Base-by-base conservation (phyloP, 2,329 filamentous ascomycete genomes). In the Whalleya microplaca region DNA sequence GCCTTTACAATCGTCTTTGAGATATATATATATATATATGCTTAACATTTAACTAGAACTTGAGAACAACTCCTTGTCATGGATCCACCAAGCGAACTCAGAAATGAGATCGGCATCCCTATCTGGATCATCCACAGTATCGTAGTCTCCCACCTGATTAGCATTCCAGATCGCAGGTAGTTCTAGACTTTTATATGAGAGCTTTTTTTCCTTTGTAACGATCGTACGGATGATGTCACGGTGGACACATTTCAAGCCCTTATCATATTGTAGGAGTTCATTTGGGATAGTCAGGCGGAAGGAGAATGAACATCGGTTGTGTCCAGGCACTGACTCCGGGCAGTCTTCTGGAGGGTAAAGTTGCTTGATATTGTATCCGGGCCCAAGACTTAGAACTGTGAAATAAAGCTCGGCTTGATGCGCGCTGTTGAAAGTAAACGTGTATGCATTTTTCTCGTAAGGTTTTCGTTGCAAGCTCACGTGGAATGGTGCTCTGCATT, bases 281-380 rank as follows among this genome's bases (percentile, higher is more conserved):
- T 29, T 12, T 5, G 27, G 27, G 27, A 29, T 29, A 29, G 27
- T 29, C 27, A 29, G 27, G 27, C 27, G 27, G 27, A 29, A 29
- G 27, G 27, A 5, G 27, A 29, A 29, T 12, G 27, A 29, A 29
- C 6, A 29, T 29, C 12, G 27, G 27, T 43, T 8, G 21, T 23
- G 42, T 32, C 9, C 6, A 14, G 21, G 20, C 16, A 53, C 37
- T 18, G 32, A 12, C 21, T 46, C 18, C 4, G 40, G 18, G 14
- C 10, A 37, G 8, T 53, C 41, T 37, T 18, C 14, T 2, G 48
- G 10, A 4, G 51, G 51, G 16, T 43, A 42, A 19, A 44, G 32
- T 40, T 53, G 51, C 21, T 42, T 47, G 18, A 47, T 32, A 23
- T 21, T 9, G 43, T 21, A 53, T 46, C 49, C 32, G 1, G 51